Conservation (phyloP, 2,329 filamentous ascomycete species). For the Diplocarpon rosae region DNA sequence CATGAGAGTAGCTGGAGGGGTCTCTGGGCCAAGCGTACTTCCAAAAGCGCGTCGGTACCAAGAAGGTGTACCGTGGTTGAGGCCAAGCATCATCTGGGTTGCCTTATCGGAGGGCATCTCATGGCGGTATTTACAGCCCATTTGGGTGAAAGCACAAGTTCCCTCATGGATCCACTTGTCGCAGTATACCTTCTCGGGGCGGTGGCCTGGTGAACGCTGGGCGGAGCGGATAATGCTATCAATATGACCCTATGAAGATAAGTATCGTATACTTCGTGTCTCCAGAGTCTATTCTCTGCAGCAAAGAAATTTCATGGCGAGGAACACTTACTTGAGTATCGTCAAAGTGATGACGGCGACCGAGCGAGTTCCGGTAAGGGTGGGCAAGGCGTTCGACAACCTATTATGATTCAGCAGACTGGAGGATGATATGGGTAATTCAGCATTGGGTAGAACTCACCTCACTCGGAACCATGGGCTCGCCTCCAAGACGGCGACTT, state of each 20-base stretch:
- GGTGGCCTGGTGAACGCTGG: background rate
- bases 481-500: constrained; percentile 5
- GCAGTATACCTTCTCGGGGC: constrained; percentile 59
- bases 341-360: background rate
- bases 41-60: constrained; percentile 34
- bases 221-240: constrained; percentile 13
- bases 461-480: constrained; percentile 12
- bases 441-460: constrained; percentile 7
- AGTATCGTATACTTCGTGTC: background rate
- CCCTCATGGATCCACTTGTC: constrained; percentile 85
- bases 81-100: constrained; percentile 58
- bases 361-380: background rate
- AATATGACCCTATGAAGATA: constrained; percentile 10
- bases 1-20: background rate
- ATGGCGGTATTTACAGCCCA: constrained; percentile 83
- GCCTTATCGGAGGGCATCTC: constrained; percentile 67
- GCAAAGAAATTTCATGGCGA: too few species aligned
- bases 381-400: background rate
- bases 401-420: background rate
- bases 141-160: constrained; percentile 73
- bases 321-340: background rate
- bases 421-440: too few species aligned
- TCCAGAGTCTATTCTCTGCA: too few species aligned
- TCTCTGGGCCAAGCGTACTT: background rate
- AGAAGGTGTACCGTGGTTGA: constrained; percentile 51